A percentile compares a stretch with the other conserved stretches of the same genome.
Conservation (phyloP, 2,329 filamentous ascomycete genomes). For the Phialemonium atrogriseum region DNA sequence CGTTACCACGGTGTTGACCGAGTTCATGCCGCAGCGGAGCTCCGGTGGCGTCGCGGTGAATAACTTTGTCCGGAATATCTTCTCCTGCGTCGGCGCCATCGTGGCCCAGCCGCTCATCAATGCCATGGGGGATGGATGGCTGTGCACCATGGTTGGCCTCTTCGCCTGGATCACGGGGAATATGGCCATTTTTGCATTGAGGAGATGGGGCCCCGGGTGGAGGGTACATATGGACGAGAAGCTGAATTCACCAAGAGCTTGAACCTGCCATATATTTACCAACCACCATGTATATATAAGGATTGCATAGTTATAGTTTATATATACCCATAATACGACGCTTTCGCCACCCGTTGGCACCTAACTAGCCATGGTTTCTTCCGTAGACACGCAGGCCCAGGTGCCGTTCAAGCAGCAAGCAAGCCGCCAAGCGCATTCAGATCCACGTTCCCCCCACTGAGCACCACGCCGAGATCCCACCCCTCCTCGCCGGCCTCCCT, state of each 20-base stretch:
- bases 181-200: constrained; percentile 51
- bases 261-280: too few species aligned
- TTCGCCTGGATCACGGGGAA: constrained; percentile 50
- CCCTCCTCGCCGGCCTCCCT: constrained; percentile 60
- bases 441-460: constrained; percentile 53
- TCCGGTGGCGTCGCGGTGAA: constrained; percentile 71
- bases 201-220: constrained; percentile 54
- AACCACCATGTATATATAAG: too few species aligned
- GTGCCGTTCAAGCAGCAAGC: too few species aligned
- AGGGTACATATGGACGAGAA: constrained; percentile 51
- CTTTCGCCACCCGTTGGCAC: too few species aligned
- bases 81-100: constrained; percentile 62
- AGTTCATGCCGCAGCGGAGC: constrained; percentile 67
- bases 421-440: constrained; percentile 44
- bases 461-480: constrained; percentile 60
- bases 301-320: too few species aligned
- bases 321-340: too few species aligned
- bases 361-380: too few species aligned
- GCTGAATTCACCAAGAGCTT: too few species aligned
- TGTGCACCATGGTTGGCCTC: constrained; percentile 53
- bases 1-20: constrained; percentile 75
- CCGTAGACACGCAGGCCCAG: too few species aligned
- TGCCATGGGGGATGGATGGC: constrained; percentile 66
- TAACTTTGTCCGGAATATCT: constrained; percentile 74
- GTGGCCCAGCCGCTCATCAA: constrained; percentile 63